Conservation (phyloP, 2,329 filamentous ascomycete species). For the Dryadomyces quercus-mongolicae region DNA sequence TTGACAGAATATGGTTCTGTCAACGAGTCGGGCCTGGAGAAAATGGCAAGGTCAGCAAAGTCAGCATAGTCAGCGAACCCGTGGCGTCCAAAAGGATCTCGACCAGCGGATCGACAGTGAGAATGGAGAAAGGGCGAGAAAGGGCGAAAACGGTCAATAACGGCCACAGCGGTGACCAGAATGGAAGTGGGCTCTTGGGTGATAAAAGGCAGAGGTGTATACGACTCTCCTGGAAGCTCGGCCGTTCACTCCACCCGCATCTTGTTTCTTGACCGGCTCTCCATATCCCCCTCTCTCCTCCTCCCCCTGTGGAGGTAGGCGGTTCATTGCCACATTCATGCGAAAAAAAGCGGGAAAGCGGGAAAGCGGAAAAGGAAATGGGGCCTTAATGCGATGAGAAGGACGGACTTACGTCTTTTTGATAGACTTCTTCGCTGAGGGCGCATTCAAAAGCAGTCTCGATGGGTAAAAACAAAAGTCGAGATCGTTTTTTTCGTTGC, state of each 20-base stretch:
- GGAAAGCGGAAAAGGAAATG: too few species aligned
- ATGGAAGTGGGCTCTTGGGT: too few species aligned
- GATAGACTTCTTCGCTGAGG: not conserved
- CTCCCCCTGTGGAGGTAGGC: not conserved
- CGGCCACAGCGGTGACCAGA: not conserved
- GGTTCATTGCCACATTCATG: not conserved
- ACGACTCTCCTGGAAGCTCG: not conserved
- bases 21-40: conserved; percentile 33
- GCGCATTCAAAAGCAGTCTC: not conserved
- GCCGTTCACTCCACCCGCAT: not conserved
- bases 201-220: too few species aligned
- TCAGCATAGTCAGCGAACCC: conserved; percentile 11
- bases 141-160: not conserved
- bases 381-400: not conserved
- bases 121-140: too few species aligned
- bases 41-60: not conserved
- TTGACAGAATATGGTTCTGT: conserved; percentile 37
- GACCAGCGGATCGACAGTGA: too few species aligned
- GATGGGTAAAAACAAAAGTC: not conserved
- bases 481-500: too few species aligned
- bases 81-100: conserved; percentile 5
- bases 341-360: not conserved
- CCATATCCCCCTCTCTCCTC: not conserved
- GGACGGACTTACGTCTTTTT: conserved; percentile 1
- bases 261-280: not conserved